A percentile compares a stretch with the other conserved stretches of the same genome.
phyloP scores from a whole-genome alignment of 352 stramenopile genomes.

The Blastocystis sp. region DNA sequence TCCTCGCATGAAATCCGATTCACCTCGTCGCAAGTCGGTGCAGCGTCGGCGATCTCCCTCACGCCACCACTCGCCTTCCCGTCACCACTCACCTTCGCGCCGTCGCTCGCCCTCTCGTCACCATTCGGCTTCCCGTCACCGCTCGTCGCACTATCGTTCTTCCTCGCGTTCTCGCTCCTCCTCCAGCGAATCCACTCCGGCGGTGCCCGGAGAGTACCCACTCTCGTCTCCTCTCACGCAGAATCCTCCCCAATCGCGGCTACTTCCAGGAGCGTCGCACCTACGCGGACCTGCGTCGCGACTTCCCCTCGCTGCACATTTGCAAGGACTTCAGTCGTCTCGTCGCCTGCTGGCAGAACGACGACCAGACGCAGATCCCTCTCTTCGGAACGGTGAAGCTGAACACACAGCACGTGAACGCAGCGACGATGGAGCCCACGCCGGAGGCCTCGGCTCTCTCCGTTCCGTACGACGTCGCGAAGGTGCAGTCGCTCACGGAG shows the following conservation, averaged over 20 bases:
- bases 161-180: background rate
- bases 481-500: background rate
- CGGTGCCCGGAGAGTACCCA: background rate
- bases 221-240: background rate
- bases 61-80: background rate
- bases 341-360: constrained; percentile 35
- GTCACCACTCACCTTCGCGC: background rate
- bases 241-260: background rate
- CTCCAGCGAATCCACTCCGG: too few relatives aligned
- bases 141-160: background rate
- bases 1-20: background rate
- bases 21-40: background rate
- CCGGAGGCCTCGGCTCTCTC: background rate
- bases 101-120: background rate
- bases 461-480: background rate
- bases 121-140: background rate
- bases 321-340: constrained; percentile 45
- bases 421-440: background rate
- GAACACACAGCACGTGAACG: background rate
- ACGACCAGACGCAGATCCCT: background rate
- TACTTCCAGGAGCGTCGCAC: constrained; percentile 3
- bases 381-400: constrained; percentile 4
- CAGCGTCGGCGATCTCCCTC: background rate
- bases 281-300: background rate
- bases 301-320: constrained; percentile 20